These are phyloP conservation scores for Fusarium musae DNA, from an alignment of 2,329 filamentous ascomycete species.

Conservation along the genomic window DNA sequence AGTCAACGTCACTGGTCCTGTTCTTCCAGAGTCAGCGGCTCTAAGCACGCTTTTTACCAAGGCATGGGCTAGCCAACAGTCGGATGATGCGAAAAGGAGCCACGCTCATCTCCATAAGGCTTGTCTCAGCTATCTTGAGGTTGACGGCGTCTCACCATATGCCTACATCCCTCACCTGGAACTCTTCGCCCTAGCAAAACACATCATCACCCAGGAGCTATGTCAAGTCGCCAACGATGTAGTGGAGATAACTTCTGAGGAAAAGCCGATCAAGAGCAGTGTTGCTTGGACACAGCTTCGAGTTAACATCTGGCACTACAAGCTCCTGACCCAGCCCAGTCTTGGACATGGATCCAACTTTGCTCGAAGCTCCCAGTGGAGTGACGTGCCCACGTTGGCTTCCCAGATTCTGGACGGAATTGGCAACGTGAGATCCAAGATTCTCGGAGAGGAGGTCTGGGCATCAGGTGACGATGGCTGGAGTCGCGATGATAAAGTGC, in stretches of 20 bases:
- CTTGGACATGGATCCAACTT: constrained; percentile 65
- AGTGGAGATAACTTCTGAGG: constrained; percentile 41
- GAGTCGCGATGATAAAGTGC: constrained; percentile 64
- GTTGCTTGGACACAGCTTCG: constrained; percentile 74
- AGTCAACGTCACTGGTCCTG: constrained; percentile 87
- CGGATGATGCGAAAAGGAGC: constrained; percentile 2
- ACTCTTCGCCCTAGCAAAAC: constrained; percentile 78
- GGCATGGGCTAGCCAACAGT: constrained; percentile 47
- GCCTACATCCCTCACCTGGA: constrained; percentile 85
- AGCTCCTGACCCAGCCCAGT: constrained; percentile 67
- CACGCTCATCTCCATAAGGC: constrained; percentile 60
- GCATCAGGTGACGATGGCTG: constrained; percentile 51
- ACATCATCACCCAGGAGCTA: constrained; percentile 54
- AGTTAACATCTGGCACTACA: constrained; percentile 76
- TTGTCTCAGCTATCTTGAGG: constrained; percentile 75
- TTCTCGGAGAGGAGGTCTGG: constrained; percentile 54
- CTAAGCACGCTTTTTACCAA: constrained; percentile 55
- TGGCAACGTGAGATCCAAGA: constrained; percentile 53
- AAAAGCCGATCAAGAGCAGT: constrained; percentile 57
- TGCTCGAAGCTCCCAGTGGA: constrained; percentile 67
- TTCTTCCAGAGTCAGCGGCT: constrained; percentile 58
- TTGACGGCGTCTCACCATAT: constrained; percentile 90
- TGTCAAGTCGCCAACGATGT: constrained; percentile 35
- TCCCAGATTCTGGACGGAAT: constrained; percentile 59
- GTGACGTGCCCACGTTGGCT: constrained; percentile 67